Base-by-base conservation (phyloP, 2,329 filamentous ascomycete species). In the Moelleriella libera region DNA sequence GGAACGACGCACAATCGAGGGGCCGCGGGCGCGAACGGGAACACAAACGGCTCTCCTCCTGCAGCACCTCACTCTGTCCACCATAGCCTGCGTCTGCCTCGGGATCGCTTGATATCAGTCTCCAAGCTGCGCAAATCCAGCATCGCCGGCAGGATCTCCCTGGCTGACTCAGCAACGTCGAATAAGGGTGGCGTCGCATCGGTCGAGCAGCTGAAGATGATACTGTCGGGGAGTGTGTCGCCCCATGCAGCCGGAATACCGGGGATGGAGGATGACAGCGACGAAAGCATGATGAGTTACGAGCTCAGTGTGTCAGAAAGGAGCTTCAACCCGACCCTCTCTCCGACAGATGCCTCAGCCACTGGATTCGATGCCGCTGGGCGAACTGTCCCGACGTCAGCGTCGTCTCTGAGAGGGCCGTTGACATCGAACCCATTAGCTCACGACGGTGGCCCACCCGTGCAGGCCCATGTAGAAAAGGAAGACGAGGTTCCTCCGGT, bases 261-360 rank as follows among this genome's bases (percentile, higher is more conserved):
- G 4, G 66, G 63, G 31, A 60, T 61, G n/a, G 68, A 70, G 21
- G 70, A 74, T 46, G 76, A 75, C 49, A 74, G 70, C 47, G 79
- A 71, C 57, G 83, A 87, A 47, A 85, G 81, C 60, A 76, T 87
- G 69, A 74, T 83, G 52, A 85, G 80, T 65, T 83, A 81, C 52
- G 82, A 85, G 48, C 73, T 77, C 53, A 75, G 76, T 43, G 70
- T 76, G n/a, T 84, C 80, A 6, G 82, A 86, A 57, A 64, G 78
- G 21, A 83, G 78, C 40, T 81, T 77, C 60, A 78, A 76, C 56
- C 70, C 55, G 48, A 60, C 55, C 49, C 52, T 49, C 51, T 56
- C 57, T 4, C 45, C 41, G 43, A 21, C 47, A 9, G 53, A 61
- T 41, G 49, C 52, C 28, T 37, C 47, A 2, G 40, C 40, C 9